phyloP scores from a whole-genome alignment of 495 filamentous ascomycete genomes.

The Lasiosphaeria ovina region DNA sequence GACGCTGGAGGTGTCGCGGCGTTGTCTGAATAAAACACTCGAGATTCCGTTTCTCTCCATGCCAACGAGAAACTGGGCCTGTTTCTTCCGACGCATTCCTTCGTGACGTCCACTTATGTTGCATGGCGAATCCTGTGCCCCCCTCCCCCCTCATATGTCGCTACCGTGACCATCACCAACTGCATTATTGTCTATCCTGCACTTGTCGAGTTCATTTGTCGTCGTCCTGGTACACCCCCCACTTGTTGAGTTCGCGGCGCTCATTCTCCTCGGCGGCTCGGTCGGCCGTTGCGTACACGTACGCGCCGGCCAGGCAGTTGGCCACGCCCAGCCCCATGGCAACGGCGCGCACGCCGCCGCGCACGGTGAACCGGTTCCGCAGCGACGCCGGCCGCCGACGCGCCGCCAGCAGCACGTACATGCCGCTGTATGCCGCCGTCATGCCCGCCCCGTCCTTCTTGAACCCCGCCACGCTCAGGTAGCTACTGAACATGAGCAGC shows the following conservation, averaged over 20 bases:
- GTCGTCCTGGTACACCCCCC: slow-evolving; percentile 35
- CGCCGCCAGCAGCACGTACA: slow-evolving; percentile 77
- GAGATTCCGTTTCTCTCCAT: too few species aligned
- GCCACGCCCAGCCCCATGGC: slow-evolving; percentile 68
- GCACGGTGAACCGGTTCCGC: slow-evolving; percentile 58
- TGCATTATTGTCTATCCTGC: too few species aligned
- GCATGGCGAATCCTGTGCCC: too few species aligned
- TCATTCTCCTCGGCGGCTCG: slow-evolving; percentile 47
- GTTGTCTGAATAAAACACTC: too few species aligned
- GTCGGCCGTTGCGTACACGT: slow-evolving; percentile 67
- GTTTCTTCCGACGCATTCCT: too few species aligned
- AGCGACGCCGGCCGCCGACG: slow-evolving; percentile 59
- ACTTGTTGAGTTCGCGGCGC: slow-evolving; percentile 45
- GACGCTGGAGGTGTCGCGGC: too few species aligned
- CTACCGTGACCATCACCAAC: too few species aligned
- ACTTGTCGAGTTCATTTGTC: too few species aligned
- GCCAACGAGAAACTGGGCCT: too few species aligned
- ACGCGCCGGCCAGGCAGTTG: slow-evolving; percentile 69
- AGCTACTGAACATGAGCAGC: slow-evolving; percentile 80
- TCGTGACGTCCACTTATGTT: too few species aligned
- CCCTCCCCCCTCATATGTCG: too few species aligned
- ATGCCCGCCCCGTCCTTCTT: slow-evolving; percentile 80
- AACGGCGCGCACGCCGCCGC: slow-evolving; percentile 67
- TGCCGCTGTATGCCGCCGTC: slow-evolving; percentile 78
- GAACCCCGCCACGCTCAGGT: slow-evolving; percentile 75